These are phyloP conservation scores for Dalbergia cultrata DNA, from an alignment of 306 rosid genomes.

Conservation along the genomic window DNA sequence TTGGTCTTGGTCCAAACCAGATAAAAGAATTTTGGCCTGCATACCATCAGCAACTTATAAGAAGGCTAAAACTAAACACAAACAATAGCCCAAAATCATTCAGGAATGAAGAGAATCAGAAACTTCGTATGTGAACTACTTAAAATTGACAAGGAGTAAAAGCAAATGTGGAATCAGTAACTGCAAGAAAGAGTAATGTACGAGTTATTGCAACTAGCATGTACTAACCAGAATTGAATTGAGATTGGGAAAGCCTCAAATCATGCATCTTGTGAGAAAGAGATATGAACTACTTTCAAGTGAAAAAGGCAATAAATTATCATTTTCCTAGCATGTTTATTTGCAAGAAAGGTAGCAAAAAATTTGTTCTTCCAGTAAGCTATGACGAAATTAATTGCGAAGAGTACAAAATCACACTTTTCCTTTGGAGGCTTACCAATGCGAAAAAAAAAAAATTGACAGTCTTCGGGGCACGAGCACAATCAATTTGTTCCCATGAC, in stretches of 20 bases:
- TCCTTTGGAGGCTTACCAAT: too few species aligned
- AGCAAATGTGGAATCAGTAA: not conserved
- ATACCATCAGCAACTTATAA: slow-evolving; percentile 6
- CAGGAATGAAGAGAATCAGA: not conserved
- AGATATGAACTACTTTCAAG: too few species aligned
- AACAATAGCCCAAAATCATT: not conserved
- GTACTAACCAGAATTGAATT: not conserved
- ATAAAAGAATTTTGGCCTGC: slow-evolving; percentile 57
- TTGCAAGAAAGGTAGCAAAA: not conserved
- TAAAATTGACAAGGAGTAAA: not conserved
- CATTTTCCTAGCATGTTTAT: too few species aligned
- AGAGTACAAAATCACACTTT: too few species aligned
- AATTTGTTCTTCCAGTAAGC: not conserved
- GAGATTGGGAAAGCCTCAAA: too few species aligned
- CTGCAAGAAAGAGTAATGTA: not conserved
- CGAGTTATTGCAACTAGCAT: not conserved
- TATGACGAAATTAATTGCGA: not conserved
- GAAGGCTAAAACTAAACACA: not conserved
- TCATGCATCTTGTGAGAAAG: too few species aligned
- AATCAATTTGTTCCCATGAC: too few species aligned
- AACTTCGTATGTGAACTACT: too few species aligned
- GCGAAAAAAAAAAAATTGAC: too few species aligned
- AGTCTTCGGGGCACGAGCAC: too few species aligned
- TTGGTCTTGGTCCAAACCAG: slow-evolving; percentile 66
- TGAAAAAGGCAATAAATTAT: too few species aligned